These are phyloP conservation scores for Phallus indusiatus DNA, from an alignment of 768 basidiomycete genomes.

Conservation along the genomic window DNA sequence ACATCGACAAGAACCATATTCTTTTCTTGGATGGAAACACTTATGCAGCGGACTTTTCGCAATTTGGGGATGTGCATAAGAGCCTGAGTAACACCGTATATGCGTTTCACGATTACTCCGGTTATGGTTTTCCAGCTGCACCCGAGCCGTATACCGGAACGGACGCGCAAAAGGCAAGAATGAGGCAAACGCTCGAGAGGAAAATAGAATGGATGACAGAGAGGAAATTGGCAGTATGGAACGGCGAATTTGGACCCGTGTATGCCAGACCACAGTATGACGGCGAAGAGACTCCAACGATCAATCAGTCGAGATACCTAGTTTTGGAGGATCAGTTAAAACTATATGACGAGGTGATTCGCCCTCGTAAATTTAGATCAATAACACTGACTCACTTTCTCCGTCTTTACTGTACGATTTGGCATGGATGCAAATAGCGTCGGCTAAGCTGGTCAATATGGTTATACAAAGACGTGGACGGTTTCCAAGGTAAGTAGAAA, in stretches of 20 bases:
- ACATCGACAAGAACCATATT: conserved; percentile 57
- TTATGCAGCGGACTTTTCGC: conserved; percentile 69
- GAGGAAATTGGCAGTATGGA: conserved; percentile 58
- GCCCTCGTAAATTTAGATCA: neutral
- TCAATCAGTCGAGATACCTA: conserved; percentile 55
- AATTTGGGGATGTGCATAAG: conserved; percentile 54
- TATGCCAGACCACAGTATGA: conserved; percentile 55
- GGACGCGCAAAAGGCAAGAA: conserved; percentile 40
- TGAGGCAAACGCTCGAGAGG: conserved; percentile 55
- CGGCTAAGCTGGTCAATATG: conserved; percentile 76
- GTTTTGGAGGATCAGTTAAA: conserved; percentile 67
- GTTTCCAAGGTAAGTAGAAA: conserved; percentile 19
- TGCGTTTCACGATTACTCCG: conserved; percentile 69
- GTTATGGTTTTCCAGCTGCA: conserved; percentile 61
- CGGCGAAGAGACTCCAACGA: conserved; percentile 48
- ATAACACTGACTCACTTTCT: neutral
- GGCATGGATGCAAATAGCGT: conserved; percentile 28
- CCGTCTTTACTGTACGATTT: neutral
- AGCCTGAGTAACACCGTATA: conserved; percentile 66
- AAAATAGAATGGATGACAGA: conserved; percentile 74
- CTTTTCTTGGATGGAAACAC: conserved; percentile 83
- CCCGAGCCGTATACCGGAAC: conserved; percentile 45
- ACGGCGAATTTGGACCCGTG: conserved; percentile 80
- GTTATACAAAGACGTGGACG: conserved; percentile 79
- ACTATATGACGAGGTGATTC: conserved; percentile 53